These are phyloP conservation scores for Abrus pulchellus DNA, from an alignment of 306 rosid genomes.

Conservation along the genomic window DNA sequence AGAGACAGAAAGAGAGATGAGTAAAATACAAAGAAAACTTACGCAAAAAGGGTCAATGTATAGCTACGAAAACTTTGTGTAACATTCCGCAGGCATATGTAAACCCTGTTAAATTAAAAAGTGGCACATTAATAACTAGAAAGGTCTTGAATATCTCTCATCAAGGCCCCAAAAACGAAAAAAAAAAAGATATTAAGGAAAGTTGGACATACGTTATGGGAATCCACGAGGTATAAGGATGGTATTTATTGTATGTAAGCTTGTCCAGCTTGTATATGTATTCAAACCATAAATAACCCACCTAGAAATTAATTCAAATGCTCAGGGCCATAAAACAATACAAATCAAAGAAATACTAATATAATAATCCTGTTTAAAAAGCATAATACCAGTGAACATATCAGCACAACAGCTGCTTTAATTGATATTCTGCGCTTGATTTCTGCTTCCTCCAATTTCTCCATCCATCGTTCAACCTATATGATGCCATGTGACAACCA, in stretches of 20 bases:
- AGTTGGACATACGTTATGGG: constrained; percentile 85
- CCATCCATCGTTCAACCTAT: constrained; percentile 96
- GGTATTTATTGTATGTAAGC: constrained; percentile 84
- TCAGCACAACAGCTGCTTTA: constrained; percentile 70
- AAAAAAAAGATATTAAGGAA: constrained; percentile 28
- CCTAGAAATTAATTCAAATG: constrained; percentile 57
- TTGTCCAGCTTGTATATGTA: constrained; percentile 91
- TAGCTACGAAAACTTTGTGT: constrained; percentile 85
- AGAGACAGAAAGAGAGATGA: constrained; percentile 2
- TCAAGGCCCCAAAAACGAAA: constrained; percentile 13
- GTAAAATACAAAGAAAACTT: constrained; percentile 53
- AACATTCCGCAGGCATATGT: constrained; percentile 87
- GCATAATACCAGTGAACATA: constrained; percentile 65
- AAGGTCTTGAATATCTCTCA: constrained; percentile 23
- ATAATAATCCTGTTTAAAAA: not conserved
- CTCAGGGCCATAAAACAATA: constrained; percentile 44
- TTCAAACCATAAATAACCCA: constrained; percentile 91
- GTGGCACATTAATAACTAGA: constrained; percentile 38
- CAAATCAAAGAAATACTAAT: constrained; percentile 26
- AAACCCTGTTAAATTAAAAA: constrained; percentile 68
- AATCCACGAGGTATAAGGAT: constrained; percentile 99
- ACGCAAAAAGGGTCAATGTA: constrained; percentile 87
- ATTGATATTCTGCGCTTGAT: constrained; percentile 78
- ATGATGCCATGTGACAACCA: constrained; percentile 43
- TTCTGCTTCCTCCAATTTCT: constrained; percentile 92